Base-by-base conservation (phyloP, 2,329 filamentous ascomycete genomes). In the Didymella sp. region DNA sequence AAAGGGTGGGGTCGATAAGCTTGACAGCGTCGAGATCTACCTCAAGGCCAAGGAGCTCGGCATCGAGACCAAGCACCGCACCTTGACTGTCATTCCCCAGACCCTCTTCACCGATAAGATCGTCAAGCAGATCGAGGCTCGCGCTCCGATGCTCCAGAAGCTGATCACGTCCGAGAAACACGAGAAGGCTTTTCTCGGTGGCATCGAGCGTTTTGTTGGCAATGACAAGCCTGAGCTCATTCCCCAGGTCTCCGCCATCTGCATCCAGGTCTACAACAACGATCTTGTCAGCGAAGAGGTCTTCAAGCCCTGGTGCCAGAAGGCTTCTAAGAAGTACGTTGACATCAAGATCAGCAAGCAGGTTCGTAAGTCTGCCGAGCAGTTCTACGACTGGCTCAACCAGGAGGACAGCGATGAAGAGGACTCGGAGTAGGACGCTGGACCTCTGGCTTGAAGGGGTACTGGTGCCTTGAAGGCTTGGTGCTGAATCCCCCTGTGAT, bases 271-370 rank as follows among this genome's bases (percentile, higher is more conserved):
- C 80, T 99, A 98, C 79, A 87, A 97, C 79, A 84, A 92, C 71
- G 95, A 99, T 67, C 84, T 99, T 52, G 82, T 96, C 70, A 87
- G 85, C 48, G 95, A 99, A 81, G 93, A 96, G 62, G 86, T 92
- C 15, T 87, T 96, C 74, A 90, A 89, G 79, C 89, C 89, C 68
- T 99, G 95, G 94, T 94, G 93, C 64, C 85, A 86, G 74, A 96
- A 95, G 84, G 92, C 94, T 58, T 96, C 92, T 86, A 97, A 96
- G 89, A 97, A 97, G 83, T 98, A 98, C 76, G 91, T 96, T 68
- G 94, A 98, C 76, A 79, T 96, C 59, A 76, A 88, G 58, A 93
- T 88, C 60, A 96, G 92, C 81, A 94, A 92, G 84, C 96, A 96
- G 85, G 92, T 98, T 62, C 92, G 93, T 81, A 94, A 96, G 84